A percentile compares a stretch with the other conserved stretches of the same genome.
These are phyloP conservation scores for Venturia oleaginea DNA, from an alignment of 2,329 filamentous ascomycete species.

Conservation along the genomic window DNA sequence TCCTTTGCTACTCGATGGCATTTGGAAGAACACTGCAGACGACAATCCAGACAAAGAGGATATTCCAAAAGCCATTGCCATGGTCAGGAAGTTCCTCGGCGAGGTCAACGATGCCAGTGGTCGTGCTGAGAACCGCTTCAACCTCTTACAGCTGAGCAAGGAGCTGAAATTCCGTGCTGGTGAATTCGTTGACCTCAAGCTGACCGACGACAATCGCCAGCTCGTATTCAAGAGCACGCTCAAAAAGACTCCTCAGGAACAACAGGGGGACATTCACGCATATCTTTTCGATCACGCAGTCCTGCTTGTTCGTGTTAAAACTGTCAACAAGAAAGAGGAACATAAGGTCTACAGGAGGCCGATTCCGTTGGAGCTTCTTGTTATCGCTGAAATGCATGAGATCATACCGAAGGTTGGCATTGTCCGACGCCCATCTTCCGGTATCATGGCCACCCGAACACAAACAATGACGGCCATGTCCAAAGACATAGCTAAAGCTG, in stretches of 20 bases:
- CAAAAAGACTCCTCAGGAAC: conserved; percentile 86
- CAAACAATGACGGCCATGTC: conserved; percentile 41
- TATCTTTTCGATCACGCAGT: conserved; percentile 97
- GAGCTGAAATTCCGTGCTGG: conserved; percentile 84
- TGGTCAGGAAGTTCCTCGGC: conserved; percentile 79
- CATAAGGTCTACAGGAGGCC: conserved; percentile 92
- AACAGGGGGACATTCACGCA: conserved; percentile 72
- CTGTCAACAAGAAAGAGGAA: conserved; percentile 86
- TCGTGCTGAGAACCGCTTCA: conserved; percentile 96
- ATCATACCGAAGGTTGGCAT: conserved; percentile 73
- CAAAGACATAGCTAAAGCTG: conserved; percentile 46
- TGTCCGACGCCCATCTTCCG: conserved; percentile 79
- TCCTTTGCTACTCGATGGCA: conserved; percentile 81
- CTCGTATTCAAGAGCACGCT: conserved; percentile 89
- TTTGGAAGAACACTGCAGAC: conserved; percentile 83
- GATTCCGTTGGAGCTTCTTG: conserved; percentile 84
- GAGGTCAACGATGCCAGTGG: conserved; percentile 92
- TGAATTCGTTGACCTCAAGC: conserved; percentile 85
- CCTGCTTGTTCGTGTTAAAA: conserved; percentile 81
- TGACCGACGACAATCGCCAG: conserved; percentile 88
- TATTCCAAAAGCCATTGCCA: conserved; percentile 76
- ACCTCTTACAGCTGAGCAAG: conserved; percentile 82
- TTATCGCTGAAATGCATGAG: conserved; percentile 96
- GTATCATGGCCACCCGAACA: conserved; percentile 53
- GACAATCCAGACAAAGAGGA: conserved; percentile 85